phyloP scores from a whole-genome alignment of 805 yeast species.

The Starmerella asiatica region DNA sequence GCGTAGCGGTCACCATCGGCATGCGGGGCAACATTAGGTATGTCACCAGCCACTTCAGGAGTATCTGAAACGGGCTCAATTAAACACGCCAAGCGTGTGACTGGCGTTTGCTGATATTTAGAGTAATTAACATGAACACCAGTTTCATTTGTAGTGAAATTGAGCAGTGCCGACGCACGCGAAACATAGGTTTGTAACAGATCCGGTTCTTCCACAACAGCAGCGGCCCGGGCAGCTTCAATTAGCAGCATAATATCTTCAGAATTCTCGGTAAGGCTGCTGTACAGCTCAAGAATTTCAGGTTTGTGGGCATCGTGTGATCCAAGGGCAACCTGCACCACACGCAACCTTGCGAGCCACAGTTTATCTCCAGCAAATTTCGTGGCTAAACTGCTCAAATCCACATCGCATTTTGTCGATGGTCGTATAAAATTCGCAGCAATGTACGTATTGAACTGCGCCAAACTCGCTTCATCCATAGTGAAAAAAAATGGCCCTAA shows the following conservation, averaged over 20 bases:
- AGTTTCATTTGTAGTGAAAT: neutral
- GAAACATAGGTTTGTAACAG: conserved; percentile 19
- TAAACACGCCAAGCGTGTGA: conserved; percentile 4
- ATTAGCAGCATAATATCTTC: conserved; percentile 39
- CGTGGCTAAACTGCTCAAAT: conserved; percentile 21
- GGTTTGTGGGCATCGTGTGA: neutral
- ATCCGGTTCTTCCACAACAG: conserved; percentile 25
- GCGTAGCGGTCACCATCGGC: conserved; percentile 4
- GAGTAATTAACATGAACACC: conserved; percentile 8
- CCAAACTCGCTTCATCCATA: neutral
- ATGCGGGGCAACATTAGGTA: conserved; percentile 3
- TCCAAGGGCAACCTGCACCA: conserved; percentile 26
- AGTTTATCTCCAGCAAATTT: conserved; percentile 4
- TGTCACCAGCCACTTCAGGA: neutral
- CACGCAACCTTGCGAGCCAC: conserved; percentile 27
- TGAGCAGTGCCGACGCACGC: conserved; percentile 9
- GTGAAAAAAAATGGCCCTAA: no score
- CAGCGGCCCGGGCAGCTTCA: conserved; percentile 47
- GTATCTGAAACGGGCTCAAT: neutral
- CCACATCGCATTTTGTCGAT: conserved; percentile 29
- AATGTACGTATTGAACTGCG: conserved; percentile 1
- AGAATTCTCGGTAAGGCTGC: conserved; percentile 18
- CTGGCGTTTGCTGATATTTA: conserved; percentile 4
- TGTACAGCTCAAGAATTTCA: conserved; percentile 8
- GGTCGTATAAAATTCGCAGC: neutral